phyloP scores from a whole-genome alignment of 192 early-diverging fungal species.

The Pilaira anomala region DNA sequence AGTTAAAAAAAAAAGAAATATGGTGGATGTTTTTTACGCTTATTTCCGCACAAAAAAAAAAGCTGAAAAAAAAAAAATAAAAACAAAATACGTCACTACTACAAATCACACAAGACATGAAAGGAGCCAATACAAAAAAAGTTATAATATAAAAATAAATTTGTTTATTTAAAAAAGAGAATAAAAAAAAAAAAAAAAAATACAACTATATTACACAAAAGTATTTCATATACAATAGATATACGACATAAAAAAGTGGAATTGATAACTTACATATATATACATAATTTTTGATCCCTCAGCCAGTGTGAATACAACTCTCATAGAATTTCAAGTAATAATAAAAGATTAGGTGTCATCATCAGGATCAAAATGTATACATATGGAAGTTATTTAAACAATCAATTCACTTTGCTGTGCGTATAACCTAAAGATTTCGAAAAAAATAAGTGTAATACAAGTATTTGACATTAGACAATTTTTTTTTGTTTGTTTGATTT shows the following conservation, averaged over 20 bases:
- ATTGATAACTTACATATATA: not conserved
- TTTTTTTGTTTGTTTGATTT: not conserved
- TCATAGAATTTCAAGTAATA: constrained; percentile 4
- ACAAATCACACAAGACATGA: too few species aligned
- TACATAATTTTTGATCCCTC: not conserved
- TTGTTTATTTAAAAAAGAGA: not conserved
- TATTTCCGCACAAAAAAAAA: not conserved
- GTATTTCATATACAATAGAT: not conserved
- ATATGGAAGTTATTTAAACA: not conserved
- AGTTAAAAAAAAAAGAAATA: not conserved
- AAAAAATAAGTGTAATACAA: not conserved
- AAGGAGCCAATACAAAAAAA: too few species aligned
- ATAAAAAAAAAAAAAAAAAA: too few species aligned
- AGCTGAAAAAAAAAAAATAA: not conserved
- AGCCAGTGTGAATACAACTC: constrained; percentile 21
- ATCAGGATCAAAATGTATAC: not conserved
- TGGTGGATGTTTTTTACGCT: not conserved
- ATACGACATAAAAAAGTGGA: not conserved
- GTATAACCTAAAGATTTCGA: not conserved
- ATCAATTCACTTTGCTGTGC: not conserved
- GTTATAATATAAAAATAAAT: too few species aligned
- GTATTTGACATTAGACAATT: not conserved
- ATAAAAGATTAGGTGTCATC: constrained; percentile 1
- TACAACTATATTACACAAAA: too few species aligned
- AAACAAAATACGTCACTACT: too few species aligned